These are phyloP conservation scores for Tanacetum coccineum DNA, from an alignment of 129 eudicot genomes.

Conservation along the genomic window DNA sequence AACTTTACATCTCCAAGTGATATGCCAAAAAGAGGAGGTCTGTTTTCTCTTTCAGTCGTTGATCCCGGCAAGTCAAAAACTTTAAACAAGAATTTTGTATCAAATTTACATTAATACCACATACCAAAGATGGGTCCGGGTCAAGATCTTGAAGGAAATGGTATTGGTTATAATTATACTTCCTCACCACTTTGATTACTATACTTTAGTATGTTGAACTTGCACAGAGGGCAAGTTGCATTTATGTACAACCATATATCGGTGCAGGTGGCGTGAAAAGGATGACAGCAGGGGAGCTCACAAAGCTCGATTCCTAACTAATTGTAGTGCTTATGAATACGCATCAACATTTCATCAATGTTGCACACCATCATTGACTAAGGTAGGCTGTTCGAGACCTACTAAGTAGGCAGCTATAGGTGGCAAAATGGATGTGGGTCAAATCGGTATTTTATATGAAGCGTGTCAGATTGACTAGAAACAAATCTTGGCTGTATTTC, in stretches of 20 bases:
- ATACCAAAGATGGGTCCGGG: conserved; percentile 17
- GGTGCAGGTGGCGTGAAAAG: conserved; percentile 77
- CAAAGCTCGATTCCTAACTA: conserved; percentile 52
- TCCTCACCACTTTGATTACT: conserved; percentile 66
- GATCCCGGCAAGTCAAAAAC: conserved; percentile 23
- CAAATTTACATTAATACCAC: conserved; percentile 24
- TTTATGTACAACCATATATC: conserved; percentile 83
- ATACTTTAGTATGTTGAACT: conserved; percentile 72
- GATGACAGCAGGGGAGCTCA: conserved; percentile 88
- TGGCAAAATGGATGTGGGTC: no score
- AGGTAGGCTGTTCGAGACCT: no score
- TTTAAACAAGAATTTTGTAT: conserved; percentile 25
- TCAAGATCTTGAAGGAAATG: conserved; percentile 18
- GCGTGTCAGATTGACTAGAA: no score
- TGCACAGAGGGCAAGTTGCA: conserved; percentile 93
- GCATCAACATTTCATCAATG: no score
- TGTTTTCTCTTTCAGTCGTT: conserved; percentile 11
- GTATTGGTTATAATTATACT: conserved; percentile 37
- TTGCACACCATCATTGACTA: no score
- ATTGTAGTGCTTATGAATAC: no score
- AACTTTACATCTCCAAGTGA: conserved; percentile 33
- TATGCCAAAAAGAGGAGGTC: conserved; percentile 11
- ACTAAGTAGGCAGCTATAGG: no score
- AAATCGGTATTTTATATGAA: no score
- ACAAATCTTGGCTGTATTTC: no score